Percentiles rank a stretch among this genome's conserved stretches.
These are phyloP conservation scores for Paracoccidioides lutzii DNA, from an alignment of 2,329 filamentous ascomycete genomes.

Conservation along the genomic window DNA sequence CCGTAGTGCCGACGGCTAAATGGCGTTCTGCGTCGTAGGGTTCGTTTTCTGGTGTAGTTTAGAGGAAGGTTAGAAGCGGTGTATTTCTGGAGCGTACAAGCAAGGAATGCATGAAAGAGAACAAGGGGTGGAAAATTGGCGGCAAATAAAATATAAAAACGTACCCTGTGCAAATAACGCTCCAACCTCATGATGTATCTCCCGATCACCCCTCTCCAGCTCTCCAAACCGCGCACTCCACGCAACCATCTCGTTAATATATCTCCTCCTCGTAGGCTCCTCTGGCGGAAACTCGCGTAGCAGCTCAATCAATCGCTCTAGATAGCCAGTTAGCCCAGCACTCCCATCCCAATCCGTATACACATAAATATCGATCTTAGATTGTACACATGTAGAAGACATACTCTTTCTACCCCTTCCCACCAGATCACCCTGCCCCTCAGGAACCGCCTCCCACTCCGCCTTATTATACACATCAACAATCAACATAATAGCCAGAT, in stretches of 20 bases:
- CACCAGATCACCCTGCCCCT: conserved; percentile 40
- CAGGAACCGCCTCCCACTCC: conserved; percentile 49
- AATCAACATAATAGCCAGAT: conserved; percentile 73
- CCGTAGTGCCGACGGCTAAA: conserved; percentile 73
- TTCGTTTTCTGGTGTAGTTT: conserved; percentile 53
- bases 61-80: not conserved
- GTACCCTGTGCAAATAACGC: conserved; percentile 69
- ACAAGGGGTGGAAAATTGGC: not conserved
- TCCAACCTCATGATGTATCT: conserved; percentile 85
- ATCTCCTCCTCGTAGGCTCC: conserved; percentile 88
- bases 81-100: no score
- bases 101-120: no score
- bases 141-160: not conserved
- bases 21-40: conserved; percentile 89
- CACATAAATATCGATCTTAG: not conserved
- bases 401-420: conserved; percentile 49
- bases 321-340: not conserved
- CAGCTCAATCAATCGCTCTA: conserved; percentile 57
- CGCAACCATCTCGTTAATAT: conserved; percentile 69
- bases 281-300: conserved; percentile 66
- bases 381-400: conserved; percentile 6
- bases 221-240: conserved; percentile 83
- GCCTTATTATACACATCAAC: conserved; percentile 86
- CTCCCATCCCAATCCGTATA: not conserved
- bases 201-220: conserved; percentile 81